Evolutionary conservation across 768 basidiomycete genomes (phyloP).

Genomic region (Suillus subaureus): DNA sequence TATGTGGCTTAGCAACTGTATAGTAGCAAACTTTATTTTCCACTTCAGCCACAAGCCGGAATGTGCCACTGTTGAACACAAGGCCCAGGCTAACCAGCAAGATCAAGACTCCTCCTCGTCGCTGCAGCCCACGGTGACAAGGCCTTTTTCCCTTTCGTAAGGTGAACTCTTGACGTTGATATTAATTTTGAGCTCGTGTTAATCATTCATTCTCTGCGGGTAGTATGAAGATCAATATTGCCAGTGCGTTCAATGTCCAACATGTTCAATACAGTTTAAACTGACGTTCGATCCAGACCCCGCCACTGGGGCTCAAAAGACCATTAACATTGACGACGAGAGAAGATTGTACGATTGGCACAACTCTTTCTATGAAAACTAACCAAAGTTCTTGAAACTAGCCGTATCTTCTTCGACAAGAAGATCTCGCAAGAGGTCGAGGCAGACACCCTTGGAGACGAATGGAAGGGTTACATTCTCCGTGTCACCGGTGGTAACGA

Average conservation of each 20-base stretch:
- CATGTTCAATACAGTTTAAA: slow-evolving; percentile 12
- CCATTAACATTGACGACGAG: slow-evolving; percentile 93
- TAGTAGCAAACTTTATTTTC: slow-evolving; percentile 61
- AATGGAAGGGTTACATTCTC: slow-evolving; percentile 97
- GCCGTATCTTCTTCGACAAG: slow-evolving; percentile 97
- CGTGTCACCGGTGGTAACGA: slow-evolving; percentile 98
- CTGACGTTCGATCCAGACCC: slow-evolving; percentile 60
- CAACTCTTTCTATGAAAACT: neutral
- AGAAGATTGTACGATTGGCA: slow-evolving; percentile 65
- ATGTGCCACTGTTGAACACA: slow-evolving; percentile 36
- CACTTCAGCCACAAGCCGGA: slow-evolving; percentile 27
- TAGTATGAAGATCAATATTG: slow-evolving; percentile 97
- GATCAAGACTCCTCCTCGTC: slow-evolving; percentile 40
- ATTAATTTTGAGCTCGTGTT: slow-evolving; percentile 2
- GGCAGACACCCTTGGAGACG: slow-evolving; percentile 88
- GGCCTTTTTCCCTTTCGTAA: slow-evolving; percentile 32
- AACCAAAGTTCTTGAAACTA: slow-evolving; percentile 31
- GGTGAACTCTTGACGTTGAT: slow-evolving; percentile 16
- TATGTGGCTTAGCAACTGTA: slow-evolving; percentile 56
- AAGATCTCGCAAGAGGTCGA: slow-evolving; percentile 95
- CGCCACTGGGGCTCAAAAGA: slow-evolving; percentile 97
- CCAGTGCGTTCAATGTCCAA: slow-evolving; percentile 61
- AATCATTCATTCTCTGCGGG: neutral
- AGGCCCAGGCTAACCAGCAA: slow-evolving; percentile 26
- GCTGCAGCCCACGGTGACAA: slow-evolving; percentile 48